Evolutionary conservation across 148 eudicot genomes (phyloP), one percentile per base, ranked within the genome.

Genomic region (Euryodendron excelsum): DNA sequence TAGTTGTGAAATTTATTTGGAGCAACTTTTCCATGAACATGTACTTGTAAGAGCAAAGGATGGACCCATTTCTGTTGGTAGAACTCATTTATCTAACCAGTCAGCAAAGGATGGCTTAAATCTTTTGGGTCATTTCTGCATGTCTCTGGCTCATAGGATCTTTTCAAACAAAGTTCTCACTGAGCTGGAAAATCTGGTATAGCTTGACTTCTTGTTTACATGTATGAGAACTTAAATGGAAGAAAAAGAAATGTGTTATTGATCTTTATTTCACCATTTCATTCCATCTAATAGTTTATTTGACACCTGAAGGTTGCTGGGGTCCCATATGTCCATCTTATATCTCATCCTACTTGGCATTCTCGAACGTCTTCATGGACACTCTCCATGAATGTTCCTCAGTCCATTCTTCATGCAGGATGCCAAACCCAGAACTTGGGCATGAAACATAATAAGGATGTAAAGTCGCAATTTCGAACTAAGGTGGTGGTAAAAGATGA

Each of bases 341-440:
- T 89, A 80, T 87, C 94, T 80, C 97, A 93, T 84, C 94, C 97
- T 45, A 93, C 98, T 2, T 96, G 99, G 99, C 92, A 93, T 85
- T 91, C 98, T 73, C 89, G 98, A 45, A 88, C 86, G 34, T 93
- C 99, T 77, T 88, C 97, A 2, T 96, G 99, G 99, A 90, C 93
- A 33, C 86, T 96, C 77, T 87, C 87, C 47, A 83, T 90, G 82
- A 87, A 83, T 78, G 82, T 88, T 82, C 92, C 94, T 8, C 85
- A 89, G 72, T 92, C 95, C 31, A 82, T 89, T 81, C 84, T 90
- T 61, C 84, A 81, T 82, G 84, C 84, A 20, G 76, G 83, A 28
- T 77, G 84, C 72, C 90, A 83, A 68, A 77, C 81, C 31, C 85
- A 76, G 68, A 84, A 74, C 72, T 73, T 85, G 27, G 97, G 84